A percentile compares a stretch with the other conserved stretches of the same genome.
Evolutionary conservation across 164 flowering plant genomes (phyloP).

Genomic region (Nymphaea thermarum): DNA sequence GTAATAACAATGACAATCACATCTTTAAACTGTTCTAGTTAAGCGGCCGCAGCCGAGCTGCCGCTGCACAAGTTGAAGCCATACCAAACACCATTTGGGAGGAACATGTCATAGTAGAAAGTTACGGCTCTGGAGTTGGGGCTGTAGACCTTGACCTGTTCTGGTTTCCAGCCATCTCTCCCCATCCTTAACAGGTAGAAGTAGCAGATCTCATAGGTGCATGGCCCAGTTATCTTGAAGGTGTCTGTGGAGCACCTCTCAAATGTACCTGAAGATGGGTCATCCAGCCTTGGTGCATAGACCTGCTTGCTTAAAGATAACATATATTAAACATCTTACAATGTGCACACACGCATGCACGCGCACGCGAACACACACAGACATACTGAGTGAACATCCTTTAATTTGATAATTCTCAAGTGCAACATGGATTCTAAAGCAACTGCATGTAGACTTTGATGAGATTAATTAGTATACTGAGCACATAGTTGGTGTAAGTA

Average conservation of each 20-base stretch:
- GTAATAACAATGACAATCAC: too few relatives aligned
- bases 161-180: constrained; percentile 64
- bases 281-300: constrained; percentile 61
- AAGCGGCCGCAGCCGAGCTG: too few relatives aligned
- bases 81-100: constrained; percentile 51
- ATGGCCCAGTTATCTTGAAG: constrained; percentile 50
- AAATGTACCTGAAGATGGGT: constrained; percentile 51
- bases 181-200: constrained; percentile 47
- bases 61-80: constrained; percentile 38
- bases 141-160: constrained; percentile 29
- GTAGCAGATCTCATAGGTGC: constrained; percentile 45
- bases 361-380: too few relatives aligned
- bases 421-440: too few relatives aligned
- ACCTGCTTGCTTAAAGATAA: constrained; percentile 23
- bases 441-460: too few relatives aligned
- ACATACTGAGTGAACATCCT: too few relatives aligned
- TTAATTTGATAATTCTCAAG: too few relatives aligned
- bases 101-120: constrained; percentile 28
- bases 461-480: too few relatives aligned
- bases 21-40: too few relatives aligned
- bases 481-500: too few relatives aligned
- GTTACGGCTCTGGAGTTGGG: constrained; percentile 17
- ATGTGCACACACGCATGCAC: too few relatives aligned
- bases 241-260: constrained; percentile 74
- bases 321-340: too few relatives aligned